Conservation (phyloP, 2,329 filamentous ascomycete species). For the Emmonsiellopsis sp. region DNA sequence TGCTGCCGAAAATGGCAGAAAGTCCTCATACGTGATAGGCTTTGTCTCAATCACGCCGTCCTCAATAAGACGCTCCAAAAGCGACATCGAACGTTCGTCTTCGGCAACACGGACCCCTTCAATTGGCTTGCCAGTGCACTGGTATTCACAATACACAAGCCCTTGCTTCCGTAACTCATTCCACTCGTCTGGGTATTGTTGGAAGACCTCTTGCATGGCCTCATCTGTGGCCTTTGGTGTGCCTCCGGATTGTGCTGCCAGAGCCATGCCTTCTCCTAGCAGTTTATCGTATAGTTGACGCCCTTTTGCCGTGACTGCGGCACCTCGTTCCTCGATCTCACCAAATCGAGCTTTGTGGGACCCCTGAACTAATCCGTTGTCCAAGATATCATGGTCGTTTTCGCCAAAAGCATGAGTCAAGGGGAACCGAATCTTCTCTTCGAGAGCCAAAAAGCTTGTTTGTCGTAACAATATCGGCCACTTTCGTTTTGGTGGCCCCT, state of each 20-base stretch:
- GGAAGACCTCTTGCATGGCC: slow-evolving; percentile 22
- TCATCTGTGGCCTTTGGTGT: slow-evolving; percentile 12
- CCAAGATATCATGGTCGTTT: neutral
- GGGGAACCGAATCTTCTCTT: slow-evolving; percentile 38
- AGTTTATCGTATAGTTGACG: slow-evolving; percentile 39
- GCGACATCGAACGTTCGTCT: too few species aligned
- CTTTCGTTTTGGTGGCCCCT: slow-evolving; percentile 38
- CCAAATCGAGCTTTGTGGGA: slow-evolving; percentile 44
- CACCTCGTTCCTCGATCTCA: slow-evolving; percentile 45
- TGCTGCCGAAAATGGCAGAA: slow-evolving; percentile 44
- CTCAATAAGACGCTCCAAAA: slow-evolving; percentile 24
- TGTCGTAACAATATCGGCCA: slow-evolving; percentile 43
- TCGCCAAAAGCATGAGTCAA: slow-evolving; percentile 8
- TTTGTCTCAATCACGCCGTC: slow-evolving; percentile 24
- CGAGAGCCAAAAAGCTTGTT: slow-evolving; percentile 45
- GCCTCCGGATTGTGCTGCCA: slow-evolving; percentile 2
- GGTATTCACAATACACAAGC: slow-evolving; percentile 35
- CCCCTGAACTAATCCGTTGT: slow-evolving; percentile 17
- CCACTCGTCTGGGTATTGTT: slow-evolving; percentile 35
- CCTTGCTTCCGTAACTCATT: slow-evolving; percentile 24
- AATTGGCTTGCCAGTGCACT: slow-evolving; percentile 11
- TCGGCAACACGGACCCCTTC: neutral
- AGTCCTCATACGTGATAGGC: slow-evolving; percentile 47
- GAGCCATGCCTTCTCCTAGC: slow-evolving; percentile 19
- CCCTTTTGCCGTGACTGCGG: slow-evolving; percentile 39